These are phyloP conservation scores for Pleurotus tuber-regium DNA, from an alignment of 768 basidiomycete genomes.

Conservation along the genomic window DNA sequence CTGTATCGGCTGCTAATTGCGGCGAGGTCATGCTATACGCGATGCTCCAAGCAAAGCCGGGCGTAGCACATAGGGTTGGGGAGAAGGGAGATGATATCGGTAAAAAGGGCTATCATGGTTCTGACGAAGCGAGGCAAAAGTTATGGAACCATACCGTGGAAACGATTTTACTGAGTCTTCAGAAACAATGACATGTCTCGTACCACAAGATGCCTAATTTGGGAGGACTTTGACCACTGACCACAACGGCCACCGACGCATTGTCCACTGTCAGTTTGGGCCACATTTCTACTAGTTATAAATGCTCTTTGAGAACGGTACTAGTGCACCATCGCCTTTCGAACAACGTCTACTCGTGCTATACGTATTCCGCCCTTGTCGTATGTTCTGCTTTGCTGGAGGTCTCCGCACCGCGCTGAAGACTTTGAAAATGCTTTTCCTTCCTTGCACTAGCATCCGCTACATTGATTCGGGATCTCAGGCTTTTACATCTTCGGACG, in stretches of 20 bases:
- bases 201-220: background rate
- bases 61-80: conserved; percentile 28
- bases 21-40: conserved; percentile 34
- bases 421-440: background rate
- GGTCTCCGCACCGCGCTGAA: background rate
- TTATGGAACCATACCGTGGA: conserved; percentile 34
- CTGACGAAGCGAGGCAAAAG: conserved; percentile 32
- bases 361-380: background rate
- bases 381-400: background rate
- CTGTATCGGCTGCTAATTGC: conserved; percentile 22
- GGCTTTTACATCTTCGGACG: background rate
- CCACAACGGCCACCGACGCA: background rate
- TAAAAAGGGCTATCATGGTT: conserved; percentile 31
- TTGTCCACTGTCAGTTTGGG: background rate
- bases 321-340: background rate
- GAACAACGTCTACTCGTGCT: background rate
- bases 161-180: conserved; percentile 3
- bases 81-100: conserved; percentile 31
- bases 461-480: background rate
- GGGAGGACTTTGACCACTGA: background rate
- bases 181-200: background rate
- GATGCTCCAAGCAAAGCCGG: conserved; percentile 21
- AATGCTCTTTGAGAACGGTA: too few species aligned
- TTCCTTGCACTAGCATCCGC: background rate
- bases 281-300: background rate